Evolutionary conservation across 2,329 filamentous ascomycete genomes (phyloP).

Genomic region (Setomelanomma holmii): DNA sequence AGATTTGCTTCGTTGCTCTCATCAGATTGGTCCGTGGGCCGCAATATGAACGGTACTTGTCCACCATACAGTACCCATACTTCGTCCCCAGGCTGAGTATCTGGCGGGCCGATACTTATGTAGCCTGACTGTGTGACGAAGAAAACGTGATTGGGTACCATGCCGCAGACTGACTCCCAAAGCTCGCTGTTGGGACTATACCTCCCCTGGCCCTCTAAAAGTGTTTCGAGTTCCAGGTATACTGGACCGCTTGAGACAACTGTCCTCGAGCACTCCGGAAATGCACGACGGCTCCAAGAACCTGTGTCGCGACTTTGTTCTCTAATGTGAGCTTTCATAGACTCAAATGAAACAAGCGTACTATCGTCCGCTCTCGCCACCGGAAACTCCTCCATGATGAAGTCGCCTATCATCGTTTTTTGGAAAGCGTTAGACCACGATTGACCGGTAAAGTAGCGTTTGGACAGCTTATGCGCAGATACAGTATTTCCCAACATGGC

Average conservation of each 20-base stretch:
- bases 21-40: neutral
- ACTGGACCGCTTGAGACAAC: neutral
- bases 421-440: constrained; percentile 13
- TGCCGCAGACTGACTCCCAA: constrained; percentile 1
- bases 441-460: neutral
- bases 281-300: no score
- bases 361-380: constrained; percentile 4
- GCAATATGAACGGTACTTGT: constrained; percentile 22
- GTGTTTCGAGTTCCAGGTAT: neutral
- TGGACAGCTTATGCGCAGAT: no score
- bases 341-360: neutral
- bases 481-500: no score
- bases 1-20: neutral
- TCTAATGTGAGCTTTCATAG: neutral
- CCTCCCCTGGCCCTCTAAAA: neutral
- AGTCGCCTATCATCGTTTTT: constrained; percentile 15
- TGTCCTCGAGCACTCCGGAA: no score
- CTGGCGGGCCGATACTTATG: constrained; percentile 21
- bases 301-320: no score
- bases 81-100: constrained; percentile 13
- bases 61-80: constrained; percentile 24
- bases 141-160: constrained; percentile 13
- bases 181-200: neutral
- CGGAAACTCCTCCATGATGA: constrained; percentile 18
- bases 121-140: constrained; percentile 24